Conservation (phyloP, 2,329 filamentous ascomycete species). For the Volutella citrinella region DNA sequence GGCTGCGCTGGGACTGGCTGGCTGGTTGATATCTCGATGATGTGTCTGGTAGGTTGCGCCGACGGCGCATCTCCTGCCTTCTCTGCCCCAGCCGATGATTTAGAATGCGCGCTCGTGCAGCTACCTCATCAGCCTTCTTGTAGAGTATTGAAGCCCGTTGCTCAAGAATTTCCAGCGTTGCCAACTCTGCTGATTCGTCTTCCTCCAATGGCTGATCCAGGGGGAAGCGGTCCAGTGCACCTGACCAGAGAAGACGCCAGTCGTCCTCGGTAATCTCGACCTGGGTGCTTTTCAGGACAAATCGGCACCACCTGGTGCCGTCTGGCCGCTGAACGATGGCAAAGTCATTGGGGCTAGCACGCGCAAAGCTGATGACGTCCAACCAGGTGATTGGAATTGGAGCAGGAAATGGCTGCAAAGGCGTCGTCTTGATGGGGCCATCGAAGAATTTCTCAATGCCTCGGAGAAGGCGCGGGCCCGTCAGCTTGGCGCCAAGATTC, state of each 20-base stretch:
- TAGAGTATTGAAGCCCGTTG: conserved; percentile 73
- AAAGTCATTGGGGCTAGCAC: conserved; percentile 76
- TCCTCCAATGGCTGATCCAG: conserved; percentile 78
- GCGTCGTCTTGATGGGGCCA: conserved; percentile 61
- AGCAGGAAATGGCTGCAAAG: conserved; percentile 55
- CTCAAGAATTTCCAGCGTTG: conserved; percentile 80
- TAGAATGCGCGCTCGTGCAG: conserved; percentile 63
- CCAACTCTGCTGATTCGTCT: conserved; percentile 82
- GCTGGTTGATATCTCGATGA: conserved; percentile 33
- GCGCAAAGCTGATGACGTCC: conserved; percentile 81
- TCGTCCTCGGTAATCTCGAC: conserved; percentile 89
- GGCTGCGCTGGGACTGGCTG: conserved; percentile 25
- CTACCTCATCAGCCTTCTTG: conserved; percentile 74
- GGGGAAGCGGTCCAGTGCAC: conserved; percentile 75
- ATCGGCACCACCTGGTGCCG: conserved; percentile 72
- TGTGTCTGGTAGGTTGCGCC: conserved; percentile 26
- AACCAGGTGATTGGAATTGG: conserved; percentile 74
- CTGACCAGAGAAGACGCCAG: conserved; percentile 78
- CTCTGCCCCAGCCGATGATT: conserved; percentile 64
- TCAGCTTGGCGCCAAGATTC: conserved; percentile 78
- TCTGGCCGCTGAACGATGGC: conserved; percentile 66
- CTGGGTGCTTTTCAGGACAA: conserved; percentile 74
- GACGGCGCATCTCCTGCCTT: conserved; percentile 28
- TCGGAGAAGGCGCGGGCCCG: conserved; percentile 79
- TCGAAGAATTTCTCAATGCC: conserved; percentile 86